These are phyloP conservation scores for Inosperma sp. DNA, from an alignment of 768 basidiomycete species.

Conservation along the genomic window DNA sequence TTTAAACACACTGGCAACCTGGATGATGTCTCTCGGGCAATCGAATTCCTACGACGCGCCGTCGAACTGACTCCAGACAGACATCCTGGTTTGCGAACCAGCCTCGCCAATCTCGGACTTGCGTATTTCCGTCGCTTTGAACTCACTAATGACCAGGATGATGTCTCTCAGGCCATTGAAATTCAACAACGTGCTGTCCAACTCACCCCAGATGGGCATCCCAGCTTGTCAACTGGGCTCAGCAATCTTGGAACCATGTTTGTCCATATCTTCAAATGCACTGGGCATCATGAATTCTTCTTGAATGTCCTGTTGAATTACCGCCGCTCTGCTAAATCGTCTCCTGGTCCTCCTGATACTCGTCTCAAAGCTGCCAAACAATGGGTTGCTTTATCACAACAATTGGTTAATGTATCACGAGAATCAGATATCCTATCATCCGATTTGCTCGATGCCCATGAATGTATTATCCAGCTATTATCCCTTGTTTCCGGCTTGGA, in stretches of 20 bases:
- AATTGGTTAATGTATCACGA: no score
- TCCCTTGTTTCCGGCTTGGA: neutral
- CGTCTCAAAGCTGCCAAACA: conserved; percentile 10
- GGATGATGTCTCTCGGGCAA: no score
- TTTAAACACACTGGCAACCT: no score
- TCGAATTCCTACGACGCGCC: no score
- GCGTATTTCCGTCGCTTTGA: no score
- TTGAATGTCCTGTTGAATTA: neutral
- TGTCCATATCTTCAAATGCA: conserved; percentile 14
- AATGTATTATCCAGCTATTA: neutral
- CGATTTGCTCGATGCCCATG: conserved; percentile 1
- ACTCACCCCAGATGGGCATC: neutral
- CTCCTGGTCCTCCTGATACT: conserved; percentile 6
- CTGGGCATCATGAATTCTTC: neutral
- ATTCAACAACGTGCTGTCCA: neutral
- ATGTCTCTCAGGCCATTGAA: conserved; percentile 1
- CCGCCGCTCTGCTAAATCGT: neutral
- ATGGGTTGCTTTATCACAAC: conserved; percentile 6
- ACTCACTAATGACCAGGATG: neutral
- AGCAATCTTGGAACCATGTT: conserved; percentile 14
- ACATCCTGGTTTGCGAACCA: no score
- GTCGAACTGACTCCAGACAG: no score
- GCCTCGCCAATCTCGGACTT: no score
- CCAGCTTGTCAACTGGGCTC: conserved; percentile 6
- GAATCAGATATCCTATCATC: no score